These are phyloP conservation scores for Exophiala bonariae DNA, from an alignment of 2,329 filamentous ascomycete genomes.

Conservation along the genomic window DNA sequence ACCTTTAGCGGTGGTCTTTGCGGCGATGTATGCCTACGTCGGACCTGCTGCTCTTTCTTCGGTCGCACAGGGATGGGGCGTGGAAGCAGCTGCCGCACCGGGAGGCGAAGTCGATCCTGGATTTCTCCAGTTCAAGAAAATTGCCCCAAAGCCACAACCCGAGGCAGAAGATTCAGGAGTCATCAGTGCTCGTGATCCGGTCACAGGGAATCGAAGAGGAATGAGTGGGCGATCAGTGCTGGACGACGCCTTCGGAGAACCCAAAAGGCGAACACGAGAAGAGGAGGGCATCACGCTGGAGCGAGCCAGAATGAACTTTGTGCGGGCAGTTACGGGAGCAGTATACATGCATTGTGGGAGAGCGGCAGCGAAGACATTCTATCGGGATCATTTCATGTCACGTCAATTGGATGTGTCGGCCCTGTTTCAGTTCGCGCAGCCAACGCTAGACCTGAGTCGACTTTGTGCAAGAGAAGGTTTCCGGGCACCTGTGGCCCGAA, in stretches of 20 bases:
- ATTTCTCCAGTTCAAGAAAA: constrained; percentile 72
- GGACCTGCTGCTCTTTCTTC: constrained; percentile 72
- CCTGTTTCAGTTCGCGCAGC: constrained; percentile 82
- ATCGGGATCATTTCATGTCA: constrained; percentile 78
- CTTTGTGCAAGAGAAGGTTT: constrained; percentile 89
- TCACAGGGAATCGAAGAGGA: constrained; percentile 59
- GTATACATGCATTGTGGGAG: constrained; percentile 83
- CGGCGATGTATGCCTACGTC: constrained; percentile 80
- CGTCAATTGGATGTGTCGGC: constrained; percentile 72
- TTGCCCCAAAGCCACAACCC: constrained; percentile 50
- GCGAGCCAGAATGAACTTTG: constrained; percentile 71
- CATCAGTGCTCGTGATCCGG: constrained; percentile 16
- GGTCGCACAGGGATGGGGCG: constrained; percentile 83
- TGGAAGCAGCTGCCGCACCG: constrained; percentile 82
- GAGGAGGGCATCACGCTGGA: constrained; percentile 48
- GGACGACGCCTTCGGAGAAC: constrained; percentile 82
- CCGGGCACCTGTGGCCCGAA: constrained; percentile 78
- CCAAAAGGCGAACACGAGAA: constrained; percentile 35
- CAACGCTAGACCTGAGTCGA: constrained; percentile 77
- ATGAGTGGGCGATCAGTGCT: constrained; percentile 76
- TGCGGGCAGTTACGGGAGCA: constrained; percentile 79
- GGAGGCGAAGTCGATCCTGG: constrained; percentile 91
- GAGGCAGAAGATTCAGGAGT: constrained; percentile 34
- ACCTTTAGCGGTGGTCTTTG: constrained; percentile 82
- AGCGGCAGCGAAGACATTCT: constrained; percentile 76